Conservation (phyloP, 2,329 filamentous ascomycete species). For the Fusarium redolens region DNA sequence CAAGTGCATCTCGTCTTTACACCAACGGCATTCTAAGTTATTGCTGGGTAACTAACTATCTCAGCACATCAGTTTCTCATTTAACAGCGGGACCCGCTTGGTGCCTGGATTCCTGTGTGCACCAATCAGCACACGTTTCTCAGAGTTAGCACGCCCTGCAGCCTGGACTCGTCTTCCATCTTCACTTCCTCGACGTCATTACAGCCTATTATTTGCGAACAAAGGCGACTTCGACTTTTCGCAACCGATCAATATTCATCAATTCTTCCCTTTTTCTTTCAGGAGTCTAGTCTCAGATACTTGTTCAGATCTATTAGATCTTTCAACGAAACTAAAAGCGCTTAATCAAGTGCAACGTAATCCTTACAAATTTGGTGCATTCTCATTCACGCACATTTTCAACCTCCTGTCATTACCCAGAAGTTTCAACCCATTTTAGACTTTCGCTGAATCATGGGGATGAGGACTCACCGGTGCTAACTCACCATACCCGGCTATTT, state of each 20-base stretch:
- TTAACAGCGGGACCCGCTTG: slow-evolving; percentile 5
- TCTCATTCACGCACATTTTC: slow-evolving; percentile 17
- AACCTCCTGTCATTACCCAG: background rate
- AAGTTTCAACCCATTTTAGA: background rate
- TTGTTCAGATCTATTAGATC: background rate
- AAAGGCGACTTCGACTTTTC: background rate
- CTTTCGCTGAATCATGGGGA: background rate
- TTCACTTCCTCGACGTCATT: slow-evolving; percentile 35
- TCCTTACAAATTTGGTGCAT: background rate
- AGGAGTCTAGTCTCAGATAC: background rate
- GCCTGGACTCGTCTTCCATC: slow-evolving; percentile 15
- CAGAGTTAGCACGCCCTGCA: slow-evolving; percentile 5
- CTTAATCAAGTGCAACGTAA: slow-evolving; percentile 6
- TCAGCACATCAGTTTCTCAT: background rate
- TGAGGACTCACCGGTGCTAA: background rate
- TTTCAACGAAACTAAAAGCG: background rate
- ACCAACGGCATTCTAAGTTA: too few relatives aligned
- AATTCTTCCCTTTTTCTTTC: background rate
- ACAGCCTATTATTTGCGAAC: background rate
- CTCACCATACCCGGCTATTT: background rate
- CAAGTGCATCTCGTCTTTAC: background rate
- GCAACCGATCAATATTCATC: background rate
- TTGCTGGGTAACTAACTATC: background rate
- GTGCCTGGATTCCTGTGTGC: slow-evolving; percentile 27
- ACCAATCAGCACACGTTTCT: slow-evolving; percentile 25